Evolutionary conservation across 2,329 filamentous ascomycete genomes (phyloP).

Genomic region (Clathrospora elynae): DNA sequence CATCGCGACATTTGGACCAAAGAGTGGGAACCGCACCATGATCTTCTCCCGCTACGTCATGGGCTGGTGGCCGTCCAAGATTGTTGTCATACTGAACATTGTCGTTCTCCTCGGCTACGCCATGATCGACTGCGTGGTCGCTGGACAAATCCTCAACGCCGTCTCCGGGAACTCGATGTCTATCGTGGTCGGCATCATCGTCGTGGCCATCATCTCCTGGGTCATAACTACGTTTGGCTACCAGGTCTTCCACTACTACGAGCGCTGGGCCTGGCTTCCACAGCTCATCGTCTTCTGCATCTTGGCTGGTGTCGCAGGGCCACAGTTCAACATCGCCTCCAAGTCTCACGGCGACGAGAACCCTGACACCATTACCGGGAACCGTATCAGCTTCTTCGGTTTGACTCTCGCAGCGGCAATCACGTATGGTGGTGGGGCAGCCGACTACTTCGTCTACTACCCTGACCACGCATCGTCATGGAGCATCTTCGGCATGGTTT

Average conservation of each 20-base stretch:
- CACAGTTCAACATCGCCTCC: conserved; percentile 62
- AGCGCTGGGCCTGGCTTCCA: conserved; percentile 69
- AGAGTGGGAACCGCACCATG: conserved; percentile 66
- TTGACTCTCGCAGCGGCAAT: conserved; percentile 68
- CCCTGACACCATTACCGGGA: conserved; percentile 57
- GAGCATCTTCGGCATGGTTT: conserved; percentile 62
- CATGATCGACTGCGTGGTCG: conserved; percentile 68
- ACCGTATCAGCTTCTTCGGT: conserved; percentile 71
- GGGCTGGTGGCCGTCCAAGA: conserved; percentile 69
- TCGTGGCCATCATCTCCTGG: conserved; percentile 67
- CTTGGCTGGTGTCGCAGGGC: conserved; percentile 65
- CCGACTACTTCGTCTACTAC: conserved; percentile 72
- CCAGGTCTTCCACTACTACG: conserved; percentile 69
- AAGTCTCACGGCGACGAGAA: conserved; percentile 57
- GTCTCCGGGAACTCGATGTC: conserved; percentile 65
- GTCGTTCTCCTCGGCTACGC: conserved; percentile 67
- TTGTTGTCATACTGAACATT: conserved; percentile 66
- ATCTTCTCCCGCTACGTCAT: conserved; percentile 62
- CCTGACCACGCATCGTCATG: conserved; percentile 57
- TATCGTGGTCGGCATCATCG: conserved; percentile 69
- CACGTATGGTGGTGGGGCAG: conserved; percentile 66
- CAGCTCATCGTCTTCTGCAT: conserved; percentile 66
- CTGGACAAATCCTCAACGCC: conserved; percentile 70
- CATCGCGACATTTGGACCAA: conserved; percentile 65
- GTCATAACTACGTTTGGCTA: conserved; percentile 71